Evolutionary conservation across 495 filamentous ascomycete genomes (phyloP).

Genomic region (Pyrenula massariospora): DNA sequence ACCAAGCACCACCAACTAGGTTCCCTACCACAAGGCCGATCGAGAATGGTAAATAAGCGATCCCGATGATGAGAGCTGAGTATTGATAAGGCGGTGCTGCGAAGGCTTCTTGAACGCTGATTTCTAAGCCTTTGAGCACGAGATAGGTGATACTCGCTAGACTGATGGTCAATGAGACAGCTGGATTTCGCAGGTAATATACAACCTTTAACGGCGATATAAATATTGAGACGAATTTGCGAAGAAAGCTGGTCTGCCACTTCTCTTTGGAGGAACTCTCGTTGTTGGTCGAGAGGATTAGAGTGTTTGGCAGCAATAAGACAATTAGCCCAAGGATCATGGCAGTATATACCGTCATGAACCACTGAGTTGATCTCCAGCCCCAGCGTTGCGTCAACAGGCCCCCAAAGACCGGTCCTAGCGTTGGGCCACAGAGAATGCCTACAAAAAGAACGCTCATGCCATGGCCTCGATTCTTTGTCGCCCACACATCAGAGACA

Average conservation of each 20-base stretch:
- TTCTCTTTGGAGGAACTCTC: neutral
- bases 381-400: conserved; percentile 51
- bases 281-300: conserved; percentile 6
- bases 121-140: neutral
- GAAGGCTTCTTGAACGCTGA: neutral
- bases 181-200: neutral
- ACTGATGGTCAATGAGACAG: neutral
- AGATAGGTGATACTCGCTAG: neutral
- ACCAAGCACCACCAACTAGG: neutral
- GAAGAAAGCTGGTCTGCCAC: neutral
- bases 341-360: conserved; percentile 46
- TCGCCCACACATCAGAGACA: neutral
- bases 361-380: conserved; percentile 65
- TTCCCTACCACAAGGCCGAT: neutral
- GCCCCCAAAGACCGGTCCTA: conserved; percentile 54
- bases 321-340: conserved; percentile 36
- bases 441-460: neutral
- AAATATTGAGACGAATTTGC: neutral
- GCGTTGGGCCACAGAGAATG: neutral
- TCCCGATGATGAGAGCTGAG: neutral
- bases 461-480: neutral
- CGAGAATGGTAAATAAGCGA: neutral
- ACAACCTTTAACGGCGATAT: neutral
- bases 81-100: neutral
- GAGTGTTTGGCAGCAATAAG: conserved; percentile 56